Conservation (phyloP, 345 rosid species). For the Murraya koenigii region DNA sequence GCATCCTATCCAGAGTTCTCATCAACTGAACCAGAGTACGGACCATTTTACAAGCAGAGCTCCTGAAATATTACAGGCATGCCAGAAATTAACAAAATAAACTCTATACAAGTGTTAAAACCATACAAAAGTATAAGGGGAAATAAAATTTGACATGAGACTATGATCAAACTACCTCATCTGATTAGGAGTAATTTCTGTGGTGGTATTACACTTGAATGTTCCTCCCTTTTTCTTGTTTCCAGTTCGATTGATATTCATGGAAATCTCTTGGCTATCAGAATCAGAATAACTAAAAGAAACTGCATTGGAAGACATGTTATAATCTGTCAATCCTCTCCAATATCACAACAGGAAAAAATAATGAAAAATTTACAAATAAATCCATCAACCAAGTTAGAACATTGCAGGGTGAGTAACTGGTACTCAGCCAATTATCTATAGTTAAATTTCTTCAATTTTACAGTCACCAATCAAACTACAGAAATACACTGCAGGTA, state of each 20-base stretch:
- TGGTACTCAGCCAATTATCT: background rate
- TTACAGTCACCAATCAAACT: background rate
- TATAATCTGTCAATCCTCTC: slow-evolving; percentile 20
- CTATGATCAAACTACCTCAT: slow-evolving; percentile 59
- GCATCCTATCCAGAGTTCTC: slow-evolving; percentile 97
- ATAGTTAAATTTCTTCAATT: background rate
- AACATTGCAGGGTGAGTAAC: background rate
- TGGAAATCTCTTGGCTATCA: slow-evolving; percentile 75
- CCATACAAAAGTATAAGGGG: background rate
- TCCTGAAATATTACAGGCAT: slow-evolving; percentile 44
- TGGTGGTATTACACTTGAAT: slow-evolving; percentile 61
- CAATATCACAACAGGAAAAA: background rate
- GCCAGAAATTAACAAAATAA: background rate
- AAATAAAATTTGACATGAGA: background rate
- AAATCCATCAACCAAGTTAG: background rate
- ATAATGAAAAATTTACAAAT: background rate
- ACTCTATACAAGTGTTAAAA: background rate
- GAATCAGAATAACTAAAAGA: slow-evolving; percentile 81
- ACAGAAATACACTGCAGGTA: background rate
- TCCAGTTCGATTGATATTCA: slow-evolving; percentile 83
- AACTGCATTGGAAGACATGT: slow-evolving; percentile 51
- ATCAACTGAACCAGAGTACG: slow-evolving; percentile 89
- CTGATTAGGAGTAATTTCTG: slow-evolving; percentile 84
- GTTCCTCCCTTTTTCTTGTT: slow-evolving; percentile 69
- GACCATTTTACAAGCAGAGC: slow-evolving; percentile 95